Evolutionary conservation across 441 rosid genomes (phyloP).

Genomic region (Syzygium syzygioides): DNA sequence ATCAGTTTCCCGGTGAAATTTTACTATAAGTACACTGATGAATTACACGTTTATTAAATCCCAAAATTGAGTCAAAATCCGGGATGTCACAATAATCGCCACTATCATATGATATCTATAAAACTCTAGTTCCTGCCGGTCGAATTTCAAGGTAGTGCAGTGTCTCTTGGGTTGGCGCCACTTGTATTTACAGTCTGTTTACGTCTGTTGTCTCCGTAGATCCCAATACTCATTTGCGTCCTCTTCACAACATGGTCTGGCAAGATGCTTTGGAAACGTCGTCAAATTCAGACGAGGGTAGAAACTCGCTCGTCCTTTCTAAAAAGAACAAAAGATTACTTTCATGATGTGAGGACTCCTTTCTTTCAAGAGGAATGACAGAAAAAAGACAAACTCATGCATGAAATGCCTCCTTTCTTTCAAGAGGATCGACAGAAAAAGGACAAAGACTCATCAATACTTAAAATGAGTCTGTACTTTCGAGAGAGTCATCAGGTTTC

Average conservation of each 20-base stretch:
- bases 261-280: background rate
- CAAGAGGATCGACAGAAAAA: background rate
- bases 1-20: too few species aligned
- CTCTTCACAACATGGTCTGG: background rate
- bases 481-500: background rate
- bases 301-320: background rate
- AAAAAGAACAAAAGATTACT: background rate
- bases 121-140: background rate
- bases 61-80: too few species aligned
- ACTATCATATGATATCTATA: background rate
- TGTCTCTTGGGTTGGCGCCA: background rate
- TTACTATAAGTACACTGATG: too few species aligned
- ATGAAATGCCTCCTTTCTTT: background rate
- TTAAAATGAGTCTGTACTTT: background rate
- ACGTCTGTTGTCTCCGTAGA: background rate
- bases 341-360: background rate
- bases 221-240: background rate
- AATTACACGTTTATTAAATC: too few species aligned
- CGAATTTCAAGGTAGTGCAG: background rate
- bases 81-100: background rate
- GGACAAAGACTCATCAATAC: background rate
- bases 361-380: background rate
- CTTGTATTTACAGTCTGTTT: background rate
- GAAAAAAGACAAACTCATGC: background rate
- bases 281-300: background rate